A percentile compares a stretch with the other conserved stretches of the same genome.
Evolutionary conservation across 306 rosid genomes (phyloP).

Genomic region (Potentilla sterilis): DNA sequence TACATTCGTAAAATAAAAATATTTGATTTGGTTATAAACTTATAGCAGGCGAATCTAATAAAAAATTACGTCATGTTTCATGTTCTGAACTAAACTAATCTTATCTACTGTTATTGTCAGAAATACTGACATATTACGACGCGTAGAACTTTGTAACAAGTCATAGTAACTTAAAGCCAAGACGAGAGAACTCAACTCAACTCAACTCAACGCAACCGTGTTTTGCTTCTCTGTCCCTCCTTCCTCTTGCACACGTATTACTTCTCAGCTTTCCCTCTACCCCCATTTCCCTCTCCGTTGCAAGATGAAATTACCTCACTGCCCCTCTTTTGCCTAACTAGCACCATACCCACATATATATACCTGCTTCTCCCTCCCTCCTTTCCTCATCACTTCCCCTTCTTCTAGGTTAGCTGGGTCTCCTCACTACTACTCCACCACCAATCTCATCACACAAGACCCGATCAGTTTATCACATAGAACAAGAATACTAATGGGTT

Average conservation of each 20-base stretch:
- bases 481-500: constrained; percentile 34
- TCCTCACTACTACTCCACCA: too few species aligned
- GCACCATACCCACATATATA: background rate
- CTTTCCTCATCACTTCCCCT: background rate
- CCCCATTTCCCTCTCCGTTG: background rate
- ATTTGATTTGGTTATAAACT: background rate
- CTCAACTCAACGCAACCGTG: too few species aligned
- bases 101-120: too few species aligned
- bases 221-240: background rate
- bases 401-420: too few species aligned
- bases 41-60: fast-evolving
- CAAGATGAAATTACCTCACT: background rate
- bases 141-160: background rate
- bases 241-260: background rate
- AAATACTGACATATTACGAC: background rate
- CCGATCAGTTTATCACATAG: too few species aligned
- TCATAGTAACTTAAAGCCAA: background rate
- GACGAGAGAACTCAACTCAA: too few species aligned
- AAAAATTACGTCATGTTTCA: background rate
- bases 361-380: background rate
- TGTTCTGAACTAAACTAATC: too few species aligned
- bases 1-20: background rate
- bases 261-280: background rate
- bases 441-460: too few species aligned
- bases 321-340: constrained; percentile 1